These are phyloP conservation scores for Ophiocordyceps australis DNA, from an alignment of 2,329 filamentous ascomycete genomes.

Conservation along the genomic window DNA sequence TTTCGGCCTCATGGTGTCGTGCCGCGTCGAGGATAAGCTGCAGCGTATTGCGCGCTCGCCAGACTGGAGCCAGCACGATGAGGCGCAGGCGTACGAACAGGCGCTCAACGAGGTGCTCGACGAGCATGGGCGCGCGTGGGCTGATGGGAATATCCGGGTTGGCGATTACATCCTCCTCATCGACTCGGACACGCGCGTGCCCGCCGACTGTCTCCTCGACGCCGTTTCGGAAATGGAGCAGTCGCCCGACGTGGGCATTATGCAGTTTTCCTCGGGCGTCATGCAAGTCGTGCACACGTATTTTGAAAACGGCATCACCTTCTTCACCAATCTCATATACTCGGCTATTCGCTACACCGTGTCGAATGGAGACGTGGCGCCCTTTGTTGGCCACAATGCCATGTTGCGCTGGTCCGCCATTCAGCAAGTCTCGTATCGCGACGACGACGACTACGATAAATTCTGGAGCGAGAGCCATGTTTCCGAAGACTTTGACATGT, in stretches of 20 bases:
- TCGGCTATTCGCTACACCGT: slow-evolving; percentile 63
- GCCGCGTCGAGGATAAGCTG: slow-evolving; percentile 54
- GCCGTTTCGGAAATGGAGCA: slow-evolving; percentile 71
- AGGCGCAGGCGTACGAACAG: slow-evolving; percentile 46
- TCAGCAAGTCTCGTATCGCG: slow-evolving; percentile 52
- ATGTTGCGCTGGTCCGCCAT: slow-evolving; percentile 59
- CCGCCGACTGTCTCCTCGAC: slow-evolving; percentile 59
- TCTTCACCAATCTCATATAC: slow-evolving; percentile 60
- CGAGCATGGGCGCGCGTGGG: slow-evolving; percentile 55
- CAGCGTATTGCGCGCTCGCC: slow-evolving; percentile 32
- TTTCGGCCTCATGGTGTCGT: slow-evolving; percentile 48
- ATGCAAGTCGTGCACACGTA: slow-evolving; percentile 64
- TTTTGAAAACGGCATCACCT: slow-evolving; percentile 53
- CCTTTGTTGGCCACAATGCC: slow-evolving; percentile 69
- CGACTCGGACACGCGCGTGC: slow-evolving; percentile 66
- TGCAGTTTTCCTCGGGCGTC: slow-evolving; percentile 62
- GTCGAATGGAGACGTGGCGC: slow-evolving; percentile 57
- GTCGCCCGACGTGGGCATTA: slow-evolving; percentile 59
- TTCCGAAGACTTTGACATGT: slow-evolving; percentile 72
- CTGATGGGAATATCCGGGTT: slow-evolving; percentile 69
- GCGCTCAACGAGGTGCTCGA: slow-evolving; percentile 48
- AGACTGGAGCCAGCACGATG: slow-evolving; percentile 51
- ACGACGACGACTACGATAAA: slow-evolving; percentile 56
- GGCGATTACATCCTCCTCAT: slow-evolving; percentile 66
- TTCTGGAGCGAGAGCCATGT: slow-evolving; percentile 71